Base-by-base conservation (phyloP, 805 yeast genomes). In the Wickerhamiella lipophila region DNA sequence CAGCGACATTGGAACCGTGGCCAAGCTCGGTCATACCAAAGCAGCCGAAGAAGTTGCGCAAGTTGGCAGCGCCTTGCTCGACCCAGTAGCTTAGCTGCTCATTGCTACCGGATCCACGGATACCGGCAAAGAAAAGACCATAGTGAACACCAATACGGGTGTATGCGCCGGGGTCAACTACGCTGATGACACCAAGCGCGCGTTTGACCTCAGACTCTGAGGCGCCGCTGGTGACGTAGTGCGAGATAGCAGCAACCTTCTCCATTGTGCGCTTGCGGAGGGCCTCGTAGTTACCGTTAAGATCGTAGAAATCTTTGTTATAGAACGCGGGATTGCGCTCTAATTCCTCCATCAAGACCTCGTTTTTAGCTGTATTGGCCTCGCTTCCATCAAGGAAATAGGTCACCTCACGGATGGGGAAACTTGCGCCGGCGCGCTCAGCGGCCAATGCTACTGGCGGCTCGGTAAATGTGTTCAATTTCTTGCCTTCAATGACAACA, bases 1-100 rank as follows among this genome's bases (percentile, higher is more conserved):
- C 94, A 3, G 95, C 95, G 41, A 88, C 96, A 64, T 88, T 88
- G 11, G 95, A 84, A 23, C 96, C 96, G 63, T 86, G 96, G 6
- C 85, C 94, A 57, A 86, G 64, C 67, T 86, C 96, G 13, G 95
- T 87, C 96, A 86, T 86, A 42, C 82, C 86, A 67, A 86, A 86
- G 65, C 95, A 87, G 23, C 96, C 96, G 59, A 79, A 82, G 44
- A 70, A 60, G 48, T 65, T 61, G 27, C 53, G 52, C 35, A 68
- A 55, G 42, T 57, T 55, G 2, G 60, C 62, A 5, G 71, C 70
- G 26, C 73, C 73, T 50, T 79, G 83, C 51, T 71, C 67, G 47
- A 86, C 74, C 96, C 96, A 88, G 67, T 80, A 89, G 39, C 77
- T 69, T 58, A 81, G 74, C 70, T 88, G 97, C 50, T 78, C 84